Base-by-base conservation (phyloP, 805 yeast species). In the Danielia oregonensis region DNA sequence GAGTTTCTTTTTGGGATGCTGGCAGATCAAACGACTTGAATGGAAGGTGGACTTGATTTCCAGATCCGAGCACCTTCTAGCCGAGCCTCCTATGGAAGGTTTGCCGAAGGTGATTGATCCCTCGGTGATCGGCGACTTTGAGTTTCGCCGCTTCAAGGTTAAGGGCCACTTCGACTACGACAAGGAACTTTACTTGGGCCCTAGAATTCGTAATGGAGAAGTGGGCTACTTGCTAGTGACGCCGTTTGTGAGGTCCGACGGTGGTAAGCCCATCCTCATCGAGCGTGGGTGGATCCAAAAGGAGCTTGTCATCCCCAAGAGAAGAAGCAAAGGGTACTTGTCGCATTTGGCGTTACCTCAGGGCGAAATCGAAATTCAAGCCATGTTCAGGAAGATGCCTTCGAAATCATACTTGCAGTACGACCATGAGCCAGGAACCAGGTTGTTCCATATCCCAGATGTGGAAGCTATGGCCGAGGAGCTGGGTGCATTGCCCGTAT, bases 241-340 rank as follows among this genome's bases (percentile, higher is more conserved):
- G 5, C 97, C 98, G 9, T 77, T 93, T 49, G 72, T 78, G 16
- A 76, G 95, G 40, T 65, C 76, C 4, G 79, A 76, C 41, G 85
- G 87, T 16, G 93, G 88, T 2, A 74, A 80, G 30, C 89, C 85
- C 34, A 66, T 93, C 12, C 64, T 93, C 35, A 73, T 93, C 18
- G 94, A 86, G 55, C 74, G 98, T 45, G 98, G 98, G 11, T 93
- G 97, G 95, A 78, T 93, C 29, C 64, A 76, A 17, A 87, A 83
- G 46, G 84, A 78, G 10, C 77, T 76, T 42, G 75, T 77, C 35
- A 58, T 61, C 55, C 95, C 68, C 39, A 70, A 37, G 45, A 68
- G 46, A 48, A 84, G 76, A 39, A 61, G 61, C 9, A 39, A 49
- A 12, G 70, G 68, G 6, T 65, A 67, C 42, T 68, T 89, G 37